A percentile compares a stretch with the other conserved stretches of the same genome.
Evolutionary conservation across 2,329 filamentous ascomycete genomes (phyloP).

Genomic region (Stachybotrys chartarum): DNA sequence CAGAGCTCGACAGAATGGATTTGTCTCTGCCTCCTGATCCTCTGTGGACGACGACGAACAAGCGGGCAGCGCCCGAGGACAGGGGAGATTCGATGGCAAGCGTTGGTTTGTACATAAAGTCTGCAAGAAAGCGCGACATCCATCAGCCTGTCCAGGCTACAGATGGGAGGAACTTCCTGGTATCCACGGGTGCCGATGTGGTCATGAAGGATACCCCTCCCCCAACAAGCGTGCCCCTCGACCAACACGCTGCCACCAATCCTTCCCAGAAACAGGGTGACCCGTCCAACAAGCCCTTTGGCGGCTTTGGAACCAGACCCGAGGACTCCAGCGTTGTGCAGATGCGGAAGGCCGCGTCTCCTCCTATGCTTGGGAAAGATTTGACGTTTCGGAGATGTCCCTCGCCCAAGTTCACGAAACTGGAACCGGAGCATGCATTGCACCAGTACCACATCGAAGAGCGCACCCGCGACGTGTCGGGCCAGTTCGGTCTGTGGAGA

Average conservation of each 20-base stretch:
- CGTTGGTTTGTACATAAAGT: conserved; percentile 13
- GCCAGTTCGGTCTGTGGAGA: conserved; percentile 65
- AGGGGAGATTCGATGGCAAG: conserved; percentile 19
- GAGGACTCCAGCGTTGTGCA: conserved; percentile 29
- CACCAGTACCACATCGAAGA: conserved; percentile 39
- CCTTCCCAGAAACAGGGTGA: conserved; percentile 28
- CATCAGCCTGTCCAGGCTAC: conserved; percentile 13
- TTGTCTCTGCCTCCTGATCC: conserved; percentile 30
- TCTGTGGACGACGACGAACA: conserved; percentile 33
- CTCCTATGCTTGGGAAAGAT: conserved; percentile 83
- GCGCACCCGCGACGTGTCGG: conserved; percentile 47
- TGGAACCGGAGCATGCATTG: conserved; percentile 69
- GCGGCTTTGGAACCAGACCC: conserved; percentile 26
- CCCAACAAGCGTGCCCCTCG: not conserved
- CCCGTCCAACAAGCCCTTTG: conserved; percentile 38
- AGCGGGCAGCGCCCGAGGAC: conserved; percentile 14
- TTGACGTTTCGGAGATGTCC: conserved; percentile 73
- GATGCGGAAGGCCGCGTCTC: conserved; percentile 51
- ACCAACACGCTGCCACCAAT: conserved; percentile 7
- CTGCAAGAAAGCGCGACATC: conserved; percentile 13
- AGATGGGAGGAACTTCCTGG: not conserved
- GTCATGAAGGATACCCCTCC: conserved; percentile 5
- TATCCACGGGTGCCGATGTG: conserved; percentile 11
- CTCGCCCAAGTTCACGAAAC: conserved; percentile 77
- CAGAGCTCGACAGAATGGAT: conserved; percentile 37